These are phyloP conservation scores for Dendrocalamus latiflorus DNA, from an alignment of 202 grass and related monocot species.

Conservation along the genomic window DNA sequence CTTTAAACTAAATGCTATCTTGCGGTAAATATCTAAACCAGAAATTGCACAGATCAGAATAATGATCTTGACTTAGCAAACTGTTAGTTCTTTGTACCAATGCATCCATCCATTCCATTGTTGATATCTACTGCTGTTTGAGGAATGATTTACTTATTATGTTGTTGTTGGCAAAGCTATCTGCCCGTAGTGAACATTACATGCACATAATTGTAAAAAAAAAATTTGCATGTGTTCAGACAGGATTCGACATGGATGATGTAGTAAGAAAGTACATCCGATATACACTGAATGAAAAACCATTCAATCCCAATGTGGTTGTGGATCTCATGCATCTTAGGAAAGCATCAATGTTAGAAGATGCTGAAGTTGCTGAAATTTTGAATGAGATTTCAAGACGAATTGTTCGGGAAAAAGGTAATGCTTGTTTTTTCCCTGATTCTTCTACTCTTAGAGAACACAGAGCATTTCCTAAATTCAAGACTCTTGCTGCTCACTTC, in stretches of 20 bases:
- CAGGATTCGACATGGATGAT: slow-evolving; percentile 88
- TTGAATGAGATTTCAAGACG: slow-evolving; percentile 84
- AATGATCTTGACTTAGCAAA: not conserved
- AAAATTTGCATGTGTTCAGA: slow-evolving; percentile 50
- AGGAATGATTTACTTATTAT: no score
- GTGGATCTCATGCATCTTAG: slow-evolving; percentile 82
- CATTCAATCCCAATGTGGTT: slow-evolving; percentile 51
- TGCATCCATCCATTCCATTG: not conserved
- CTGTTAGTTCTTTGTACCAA: slow-evolving; percentile 6
- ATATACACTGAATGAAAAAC: no score
- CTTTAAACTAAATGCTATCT: not conserved
- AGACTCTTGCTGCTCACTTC: not conserved
- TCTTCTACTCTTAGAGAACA: not conserved
- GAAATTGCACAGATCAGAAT: slow-evolving; percentile 5
- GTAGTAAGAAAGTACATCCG: slow-evolving; percentile 92
- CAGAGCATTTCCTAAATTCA: not conserved
- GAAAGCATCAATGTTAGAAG: slow-evolving; percentile 74
- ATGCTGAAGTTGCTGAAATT: slow-evolving; percentile 78
- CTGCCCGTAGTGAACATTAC: no score
- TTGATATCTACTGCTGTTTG: not conserved
- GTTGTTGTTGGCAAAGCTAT: not conserved
- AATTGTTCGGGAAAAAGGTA: slow-evolving; percentile 90
- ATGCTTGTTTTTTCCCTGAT: not conserved
- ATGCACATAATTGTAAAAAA: not conserved
- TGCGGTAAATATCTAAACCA: not conserved